Conservation (phyloP, 805 yeast genomes). For the Candida koratica region DNA sequence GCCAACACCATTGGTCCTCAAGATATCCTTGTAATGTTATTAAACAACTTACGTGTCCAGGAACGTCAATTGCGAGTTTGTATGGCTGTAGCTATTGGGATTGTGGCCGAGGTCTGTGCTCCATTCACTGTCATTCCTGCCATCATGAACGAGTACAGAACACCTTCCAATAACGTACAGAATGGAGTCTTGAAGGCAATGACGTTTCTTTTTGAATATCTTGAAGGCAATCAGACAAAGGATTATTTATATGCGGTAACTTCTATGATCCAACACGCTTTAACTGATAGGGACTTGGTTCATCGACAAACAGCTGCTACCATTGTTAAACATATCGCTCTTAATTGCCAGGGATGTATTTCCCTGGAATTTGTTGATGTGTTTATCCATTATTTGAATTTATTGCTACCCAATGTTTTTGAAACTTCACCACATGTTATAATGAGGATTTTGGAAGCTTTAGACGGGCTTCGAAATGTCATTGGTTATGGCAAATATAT, state of each 20-base stretch:
- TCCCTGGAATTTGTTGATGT: conserved; percentile 60
- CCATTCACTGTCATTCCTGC: conserved; percentile 95
- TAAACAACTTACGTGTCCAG: conserved; percentile 84
- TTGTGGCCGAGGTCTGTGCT: conserved; percentile 88
- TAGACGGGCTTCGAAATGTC: conserved; percentile 66
- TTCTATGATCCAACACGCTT: conserved; percentile 82
- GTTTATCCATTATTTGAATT: conserved; percentile 75
- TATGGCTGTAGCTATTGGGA: conserved; percentile 96
- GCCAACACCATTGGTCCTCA: conserved; percentile 95
- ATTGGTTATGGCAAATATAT: conserved; percentile 73
- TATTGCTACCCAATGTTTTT: conserved; percentile 81
- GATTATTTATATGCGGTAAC: conserved; percentile 79
- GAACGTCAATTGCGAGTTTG: conserved; percentile 96
- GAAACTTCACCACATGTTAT: conserved; percentile 97
- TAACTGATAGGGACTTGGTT: conserved; percentile 85
- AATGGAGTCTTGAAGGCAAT: conserved; percentile 91
- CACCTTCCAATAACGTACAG: conserved; percentile 89
- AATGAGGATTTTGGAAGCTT: conserved; percentile 70
- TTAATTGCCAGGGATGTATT: conserved; percentile 72
- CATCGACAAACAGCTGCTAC: conserved; percentile 95
- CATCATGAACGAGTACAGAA: conserved; percentile 88
- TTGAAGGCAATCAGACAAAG: conserved; percentile 66
- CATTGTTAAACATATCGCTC: conserved; percentile 75
- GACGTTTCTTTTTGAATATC: conserved; percentile 88
- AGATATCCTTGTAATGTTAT: conserved; percentile 78